phyloP scores from a whole-genome alignment of 2,329 filamentous ascomycete species.

The Chrysosporium queenslandicum region DNA sequence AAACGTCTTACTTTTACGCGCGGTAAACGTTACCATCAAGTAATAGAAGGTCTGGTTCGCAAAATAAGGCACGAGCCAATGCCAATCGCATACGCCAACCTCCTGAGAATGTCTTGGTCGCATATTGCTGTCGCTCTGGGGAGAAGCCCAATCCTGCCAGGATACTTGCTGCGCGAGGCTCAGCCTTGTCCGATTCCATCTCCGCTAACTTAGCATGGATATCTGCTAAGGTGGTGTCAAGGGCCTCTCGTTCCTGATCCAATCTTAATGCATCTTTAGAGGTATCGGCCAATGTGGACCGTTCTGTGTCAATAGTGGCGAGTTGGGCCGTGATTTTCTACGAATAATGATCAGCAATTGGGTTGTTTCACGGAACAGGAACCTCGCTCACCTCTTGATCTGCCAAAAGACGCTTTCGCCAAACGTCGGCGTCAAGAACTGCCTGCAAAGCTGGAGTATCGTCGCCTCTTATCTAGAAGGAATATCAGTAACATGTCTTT shows the following conservation, averaged over 20 bases:
- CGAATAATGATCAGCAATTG: constrained; percentile 11
- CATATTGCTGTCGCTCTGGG: constrained; percentile 75
- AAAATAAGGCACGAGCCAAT: constrained; percentile 88
- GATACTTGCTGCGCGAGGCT: constrained; percentile 89
- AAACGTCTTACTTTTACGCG: neutral
- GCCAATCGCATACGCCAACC: constrained; percentile 99
- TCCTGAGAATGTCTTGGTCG: constrained; percentile 96
- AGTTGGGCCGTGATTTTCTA: constrained; percentile 69
- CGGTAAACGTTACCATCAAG: constrained; percentile 54
- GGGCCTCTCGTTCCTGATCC: constrained; percentile 77
- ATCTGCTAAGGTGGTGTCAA: constrained; percentile 83
- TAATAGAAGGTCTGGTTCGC: constrained; percentile 87
- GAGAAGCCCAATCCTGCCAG: constrained; percentile 96
- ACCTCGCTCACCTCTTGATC: constrained; percentile 63
- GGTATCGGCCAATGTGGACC: constrained; percentile 76
- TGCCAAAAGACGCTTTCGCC: constrained; percentile 86
- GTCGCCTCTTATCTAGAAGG: constrained; percentile 69
- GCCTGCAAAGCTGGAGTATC: constrained; percentile 92
- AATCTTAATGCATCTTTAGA: constrained; percentile 77
- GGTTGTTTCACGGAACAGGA: neutral
- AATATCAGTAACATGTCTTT: neutral
- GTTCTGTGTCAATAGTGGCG: constrained; percentile 63
- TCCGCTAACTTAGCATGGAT: constrained; percentile 86
- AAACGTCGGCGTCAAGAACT: constrained; percentile 93
- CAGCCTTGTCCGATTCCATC: constrained; percentile 98